Evolutionary conservation across 768 basidiomycete genomes (phyloP), one percentile per base, ranked within the genome.

Genomic region (Grammothele lineata): DNA sequence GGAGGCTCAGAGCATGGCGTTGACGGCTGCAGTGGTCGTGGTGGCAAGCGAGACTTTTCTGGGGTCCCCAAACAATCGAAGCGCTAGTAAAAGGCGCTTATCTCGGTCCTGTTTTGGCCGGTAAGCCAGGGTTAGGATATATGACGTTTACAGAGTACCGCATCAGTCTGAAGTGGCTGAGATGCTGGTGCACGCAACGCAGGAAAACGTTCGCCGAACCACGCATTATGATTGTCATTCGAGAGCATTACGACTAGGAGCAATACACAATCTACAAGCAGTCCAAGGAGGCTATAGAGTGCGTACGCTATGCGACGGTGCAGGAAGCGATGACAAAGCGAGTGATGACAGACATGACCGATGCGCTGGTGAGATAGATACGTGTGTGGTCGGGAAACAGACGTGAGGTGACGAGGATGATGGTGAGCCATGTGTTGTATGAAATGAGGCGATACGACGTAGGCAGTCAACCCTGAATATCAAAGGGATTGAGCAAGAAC

Each of bases 211-310:
- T n/a, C n/a, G n/a, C n/a, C n/a, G n/a, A 30, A 14, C 27, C 27
- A 30, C 14, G 27, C n/a, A 30, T 30, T 30, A 44, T 40, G 37
- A 19, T 23, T 40, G 37, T 34, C 45, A 52, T 52, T 47, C 46
- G 45, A 52, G 26, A 52, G 50, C 50, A 47, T 35, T 46, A 30
- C 46, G 41, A 52, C 50, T 39, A 47, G 32, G 42, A 10, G 37
- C 50, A 15, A 40, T 40, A 52, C 50, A 52, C 42, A 47, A 15
- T 52, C 50, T 46, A 47, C 41, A 40, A 39, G 45, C 17, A 36
- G 25, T 40, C 25, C 22, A 40, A 27, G 7, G 18, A 23, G 39
- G 50, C 46, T 43, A 47, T 38, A 52, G 46, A 34, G 47, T 39
- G 50, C 36, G 45, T 47, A 51, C 37, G 50, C 50, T 43, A 47